These are phyloP conservation scores for Phytopythium aichiense DNA, from an alignment of 352 stramenopile genomes.

Conservation along the genomic window DNA sequence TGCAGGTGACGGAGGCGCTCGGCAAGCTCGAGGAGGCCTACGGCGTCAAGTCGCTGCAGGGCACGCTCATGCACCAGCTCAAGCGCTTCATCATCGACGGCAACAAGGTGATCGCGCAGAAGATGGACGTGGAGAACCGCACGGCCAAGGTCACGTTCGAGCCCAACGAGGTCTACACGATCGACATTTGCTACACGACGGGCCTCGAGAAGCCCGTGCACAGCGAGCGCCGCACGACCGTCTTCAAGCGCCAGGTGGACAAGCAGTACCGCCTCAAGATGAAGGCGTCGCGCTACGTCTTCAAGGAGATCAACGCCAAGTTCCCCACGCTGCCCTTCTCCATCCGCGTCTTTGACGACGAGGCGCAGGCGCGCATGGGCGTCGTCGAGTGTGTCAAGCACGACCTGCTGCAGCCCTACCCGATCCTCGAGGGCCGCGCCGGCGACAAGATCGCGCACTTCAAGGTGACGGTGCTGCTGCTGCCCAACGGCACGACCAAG, in stretches of 20 bases:
- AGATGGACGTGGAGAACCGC: constrained; percentile 88
- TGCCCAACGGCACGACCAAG: constrained; percentile 94
- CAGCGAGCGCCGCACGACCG: constrained; percentile 92
- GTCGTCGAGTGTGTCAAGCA: constrained; percentile 98
- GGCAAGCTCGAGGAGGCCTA: constrained; percentile 94
- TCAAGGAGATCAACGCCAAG: constrained; percentile 98
- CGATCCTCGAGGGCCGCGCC: constrained; percentile 93
- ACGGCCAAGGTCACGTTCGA: constrained; percentile 93
- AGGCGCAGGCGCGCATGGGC: constrained; percentile 96
- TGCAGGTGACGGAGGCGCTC: constrained; percentile 94
- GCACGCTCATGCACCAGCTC: constrained; percentile 99
- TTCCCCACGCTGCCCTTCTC: constrained; percentile 99
- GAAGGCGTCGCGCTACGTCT: constrained; percentile 93
- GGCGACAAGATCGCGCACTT: constrained; percentile 98
- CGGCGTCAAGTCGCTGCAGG: constrained; percentile 96
- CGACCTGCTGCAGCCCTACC: constrained; percentile 97
- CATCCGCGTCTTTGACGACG: constrained; percentile 94
- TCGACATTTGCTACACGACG: constrained; percentile 98
- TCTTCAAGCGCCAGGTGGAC: constrained; percentile 99
- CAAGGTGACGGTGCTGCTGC: constrained; percentile 98
- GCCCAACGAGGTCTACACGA: constrained; percentile 97
- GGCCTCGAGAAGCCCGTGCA: constrained; percentile 94
- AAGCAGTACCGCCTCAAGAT: constrained; percentile 96
- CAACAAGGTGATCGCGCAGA: constrained; percentile 95
- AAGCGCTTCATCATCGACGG: constrained; percentile 98